These are phyloP conservation scores for Piromyces sp. DNA, from an alignment of 192 early-diverging fungal genomes.

Conservation along the genomic window DNA sequence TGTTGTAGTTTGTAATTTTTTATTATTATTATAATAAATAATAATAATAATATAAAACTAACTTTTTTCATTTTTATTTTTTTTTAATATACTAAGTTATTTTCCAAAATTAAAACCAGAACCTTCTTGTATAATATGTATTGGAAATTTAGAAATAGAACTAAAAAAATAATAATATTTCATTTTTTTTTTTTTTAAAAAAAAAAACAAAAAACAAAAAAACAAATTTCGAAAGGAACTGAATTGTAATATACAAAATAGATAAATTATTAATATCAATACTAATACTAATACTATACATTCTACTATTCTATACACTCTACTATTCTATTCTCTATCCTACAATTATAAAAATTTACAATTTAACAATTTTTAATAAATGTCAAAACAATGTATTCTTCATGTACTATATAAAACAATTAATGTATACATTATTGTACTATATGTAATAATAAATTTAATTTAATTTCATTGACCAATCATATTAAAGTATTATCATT, in stretches of 20 bases:
- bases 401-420: no score
- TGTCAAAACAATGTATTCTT: no score
- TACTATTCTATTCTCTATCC: no score
- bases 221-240: neutral
- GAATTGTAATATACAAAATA: no score
- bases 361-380: no score
- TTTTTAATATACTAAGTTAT: neutral
- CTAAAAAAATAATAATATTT: neutral
- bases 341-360: no score
- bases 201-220: neutral
- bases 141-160: neutral
- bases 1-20: no score
- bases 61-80: neutral
- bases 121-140: neutral
- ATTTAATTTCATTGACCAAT: neutral
- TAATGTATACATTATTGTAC: neutral
- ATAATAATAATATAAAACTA: neutral
- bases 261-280: no score
- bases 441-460: neutral
- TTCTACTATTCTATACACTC: no score
- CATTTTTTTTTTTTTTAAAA: neutral
- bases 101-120: neutral
- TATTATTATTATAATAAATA: no score
- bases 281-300: no score
- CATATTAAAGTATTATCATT: neutral